Evolutionary conservation across 2,329 filamentous ascomycete species (phyloP).

Genomic region (Penicillium frequentans): DNA sequence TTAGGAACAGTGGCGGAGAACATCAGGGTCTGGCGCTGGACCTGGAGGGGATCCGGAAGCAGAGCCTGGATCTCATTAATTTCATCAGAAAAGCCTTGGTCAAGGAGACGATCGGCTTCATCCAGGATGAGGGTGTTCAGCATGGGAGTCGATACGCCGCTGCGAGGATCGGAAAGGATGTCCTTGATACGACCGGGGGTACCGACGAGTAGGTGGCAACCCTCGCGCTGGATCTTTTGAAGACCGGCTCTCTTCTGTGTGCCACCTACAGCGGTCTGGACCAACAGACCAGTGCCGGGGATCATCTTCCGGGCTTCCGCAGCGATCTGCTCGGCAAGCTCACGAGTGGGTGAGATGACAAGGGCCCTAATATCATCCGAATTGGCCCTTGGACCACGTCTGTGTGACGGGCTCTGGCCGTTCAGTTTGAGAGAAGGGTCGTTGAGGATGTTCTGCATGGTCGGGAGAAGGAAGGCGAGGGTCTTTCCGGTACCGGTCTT

Average conservation of each 20-base stretch:
- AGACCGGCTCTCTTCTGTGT: slow-evolving; percentile 74
- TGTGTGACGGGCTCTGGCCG: slow-evolving; percentile 8
- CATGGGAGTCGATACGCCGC: slow-evolving; percentile 63
- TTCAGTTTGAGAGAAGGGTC: slow-evolving; percentile 58
- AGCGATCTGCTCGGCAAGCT: slow-evolving; percentile 65
- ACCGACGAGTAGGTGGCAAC: slow-evolving; percentile 86
- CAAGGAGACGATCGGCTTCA: slow-evolving; percentile 67
- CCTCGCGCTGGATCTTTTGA: slow-evolving; percentile 65
- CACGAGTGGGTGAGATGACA: slow-evolving; percentile 63
- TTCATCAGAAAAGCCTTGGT: slow-evolving; percentile 67
- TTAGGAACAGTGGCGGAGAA: slow-evolving; percentile 91
- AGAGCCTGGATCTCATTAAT: slow-evolving; percentile 60
- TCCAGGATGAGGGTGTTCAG: slow-evolving; percentile 63
- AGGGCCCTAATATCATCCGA: slow-evolving; percentile 57
- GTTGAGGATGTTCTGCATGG: slow-evolving; percentile 74
- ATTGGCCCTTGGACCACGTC: slow-evolving; percentile 5
- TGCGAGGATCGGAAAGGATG: slow-evolving; percentile 66
- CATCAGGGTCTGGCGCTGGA: slow-evolving; percentile 84
- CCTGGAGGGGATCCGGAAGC: slow-evolving; percentile 63
- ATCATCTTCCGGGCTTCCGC: slow-evolving; percentile 71
- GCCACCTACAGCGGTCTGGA: slow-evolving; percentile 85
- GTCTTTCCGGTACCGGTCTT: slow-evolving; percentile 98
- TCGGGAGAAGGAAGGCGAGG: slow-evolving; percentile 83
- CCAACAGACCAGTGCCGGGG: slow-evolving; percentile 63
- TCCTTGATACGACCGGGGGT: slow-evolving; percentile 88